Conservation (phyloP, 2,329 filamentous ascomycete species). For the Onygenales sp. region DNA sequence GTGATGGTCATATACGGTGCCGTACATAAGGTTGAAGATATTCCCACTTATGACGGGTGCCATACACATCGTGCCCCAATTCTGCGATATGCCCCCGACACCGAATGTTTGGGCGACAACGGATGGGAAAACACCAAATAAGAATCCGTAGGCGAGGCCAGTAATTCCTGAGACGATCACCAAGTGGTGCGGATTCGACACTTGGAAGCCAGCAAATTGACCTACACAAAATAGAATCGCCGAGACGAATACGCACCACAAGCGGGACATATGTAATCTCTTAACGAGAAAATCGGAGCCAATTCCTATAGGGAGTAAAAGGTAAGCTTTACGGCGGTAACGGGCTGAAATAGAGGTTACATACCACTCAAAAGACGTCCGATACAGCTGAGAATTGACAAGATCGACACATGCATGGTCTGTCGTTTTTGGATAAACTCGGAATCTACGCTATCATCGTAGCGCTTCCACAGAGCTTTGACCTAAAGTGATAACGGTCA, state of each 20-base stretch:
- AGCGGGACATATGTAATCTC: constrained; percentile 65
- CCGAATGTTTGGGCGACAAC: constrained; percentile 86
- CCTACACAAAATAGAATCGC: constrained; percentile 68
- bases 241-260: constrained; percentile 82
- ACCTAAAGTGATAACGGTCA: constrained; percentile 25
- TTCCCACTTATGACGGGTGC: constrained; percentile 82
- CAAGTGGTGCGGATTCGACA: constrained; percentile 68
- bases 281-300: constrained; percentile 88
- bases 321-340: constrained; percentile 5
- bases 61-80: constrained; percentile 93
- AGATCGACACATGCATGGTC: constrained; percentile 83
- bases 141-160: constrained; percentile 81
- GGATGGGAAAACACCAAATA: constrained; percentile 90
- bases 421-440: constrained; percentile 73
- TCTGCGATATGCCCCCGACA: constrained; percentile 78
- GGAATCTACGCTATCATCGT: constrained; percentile 61
- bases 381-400: constrained; percentile 80
- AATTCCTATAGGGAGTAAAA: constrained; percentile 48
- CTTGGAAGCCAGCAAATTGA: constrained; percentile 64
- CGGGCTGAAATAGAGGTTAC: constrained; percentile 14
- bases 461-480: constrained; percentile 80
- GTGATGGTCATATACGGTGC: constrained; percentile 71
- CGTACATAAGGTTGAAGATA: constrained; percentile 87
- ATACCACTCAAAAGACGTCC: constrained; percentile 69
- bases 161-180: constrained; percentile 72